Evolutionary conservation across 2,329 filamentous ascomycete species (phyloP).

Genomic region (Aspergillus carbonarius): DNA sequence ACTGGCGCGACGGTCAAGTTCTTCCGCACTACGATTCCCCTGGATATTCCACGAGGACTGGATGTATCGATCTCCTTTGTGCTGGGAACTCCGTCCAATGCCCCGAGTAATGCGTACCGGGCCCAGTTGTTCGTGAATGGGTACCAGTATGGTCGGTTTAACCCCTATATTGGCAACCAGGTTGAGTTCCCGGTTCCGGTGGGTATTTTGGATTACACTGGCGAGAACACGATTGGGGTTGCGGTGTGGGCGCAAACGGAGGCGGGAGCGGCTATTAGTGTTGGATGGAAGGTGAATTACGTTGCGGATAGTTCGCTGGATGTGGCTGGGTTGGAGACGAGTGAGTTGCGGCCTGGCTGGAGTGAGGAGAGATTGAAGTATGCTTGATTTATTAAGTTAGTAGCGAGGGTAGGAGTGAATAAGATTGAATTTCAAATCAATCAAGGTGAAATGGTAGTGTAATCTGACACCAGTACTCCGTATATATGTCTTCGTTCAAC

Average conservation of each 20-base stretch:
- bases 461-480: not conserved
- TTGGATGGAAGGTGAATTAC: constrained; percentile 57
- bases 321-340: constrained; percentile 46
- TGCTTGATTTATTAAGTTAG: constrained; percentile 17
- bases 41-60: constrained; percentile 52
- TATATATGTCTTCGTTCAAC: not conserved
- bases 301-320: constrained; percentile 55
- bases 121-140: constrained; percentile 64
- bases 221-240: constrained; percentile 58
- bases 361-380: constrained; percentile 37
- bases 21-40: constrained; percentile 55
- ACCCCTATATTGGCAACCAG: constrained; percentile 62
- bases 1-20: constrained; percentile 54
- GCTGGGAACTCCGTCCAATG: constrained; percentile 47
- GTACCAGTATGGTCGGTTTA: constrained; percentile 63
- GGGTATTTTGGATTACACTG: constrained; percentile 58
- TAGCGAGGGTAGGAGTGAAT: not conserved
- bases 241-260: constrained; percentile 61
- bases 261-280: constrained; percentile 50
- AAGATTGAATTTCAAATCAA: not conserved
- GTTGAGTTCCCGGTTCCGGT: constrained; percentile 60
- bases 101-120: constrained; percentile 43
- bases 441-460: not conserved
- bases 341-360: constrained; percentile 55
- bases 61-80: constrained; percentile 60